Percentiles rank a stretch among this genome's conserved stretches.
phyloP scores from a whole-genome alignment of 306 rosid genomes.

The Gastrolobium villosum region DNA sequence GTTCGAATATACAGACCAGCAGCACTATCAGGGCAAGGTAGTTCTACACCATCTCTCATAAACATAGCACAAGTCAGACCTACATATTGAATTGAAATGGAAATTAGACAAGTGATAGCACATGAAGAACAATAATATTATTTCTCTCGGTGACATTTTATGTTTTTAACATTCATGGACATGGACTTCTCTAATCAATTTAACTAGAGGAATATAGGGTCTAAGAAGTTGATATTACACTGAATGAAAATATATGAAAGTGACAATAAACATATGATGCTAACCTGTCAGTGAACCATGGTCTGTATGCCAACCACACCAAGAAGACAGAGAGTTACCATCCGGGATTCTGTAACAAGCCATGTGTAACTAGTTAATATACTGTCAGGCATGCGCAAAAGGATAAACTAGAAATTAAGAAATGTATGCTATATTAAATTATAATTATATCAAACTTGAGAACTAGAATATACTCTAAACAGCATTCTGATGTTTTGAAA shows the following conservation, averaged over 20 bases:
- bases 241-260: neutral
- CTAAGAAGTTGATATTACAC: slow-evolving; percentile 12
- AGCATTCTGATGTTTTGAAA: slow-evolving; percentile 27
- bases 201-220: slow-evolving; percentile 15
- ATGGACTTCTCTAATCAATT: slow-evolving; percentile 31
- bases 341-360: slow-evolving; percentile 62
- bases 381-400: slow-evolving; percentile 31
- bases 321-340: slow-evolving; percentile 71
- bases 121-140: slow-evolving; percentile 23
- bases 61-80: slow-evolving; percentile 87
- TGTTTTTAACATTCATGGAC: slow-evolving; percentile 1
- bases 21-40: slow-evolving; percentile 83
- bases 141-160: neutral
- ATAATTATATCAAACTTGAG: slow-evolving; percentile 17
- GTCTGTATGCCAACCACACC: slow-evolving; percentile 99
- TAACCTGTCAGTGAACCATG: slow-evolving; percentile 98
- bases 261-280: slow-evolving; percentile 16
- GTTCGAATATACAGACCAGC: slow-evolving; percentile 92
- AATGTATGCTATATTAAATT: slow-evolving; percentile 6
- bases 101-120: slow-evolving; percentile 42
- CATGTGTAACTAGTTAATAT: slow-evolving; percentile 44
- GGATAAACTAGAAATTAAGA: slow-evolving; percentile 35
- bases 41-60: slow-evolving; percentile 75
- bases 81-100: slow-evolving; percentile 59
- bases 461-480: slow-evolving; percentile 19